Conservation (phyloP, 768 basidiomycete genomes). For the Suillus plorans region DNA sequence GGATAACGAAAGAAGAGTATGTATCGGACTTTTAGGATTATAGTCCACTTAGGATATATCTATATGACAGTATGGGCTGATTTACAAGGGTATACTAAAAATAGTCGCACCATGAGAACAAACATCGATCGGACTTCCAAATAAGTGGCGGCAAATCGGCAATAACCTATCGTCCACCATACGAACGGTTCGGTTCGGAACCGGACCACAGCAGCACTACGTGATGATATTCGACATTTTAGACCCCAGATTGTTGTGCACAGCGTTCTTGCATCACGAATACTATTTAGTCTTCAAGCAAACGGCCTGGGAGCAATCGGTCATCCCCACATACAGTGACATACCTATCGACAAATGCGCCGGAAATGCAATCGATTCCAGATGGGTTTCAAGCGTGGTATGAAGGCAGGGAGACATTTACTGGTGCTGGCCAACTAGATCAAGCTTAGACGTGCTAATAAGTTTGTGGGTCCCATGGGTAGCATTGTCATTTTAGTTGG, state of each 20-base stretch:
- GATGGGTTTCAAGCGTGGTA: neutral
- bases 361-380: neutral
- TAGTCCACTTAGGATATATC: too few relatives aligned
- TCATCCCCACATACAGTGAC: neutral
- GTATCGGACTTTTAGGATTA: too few relatives aligned
- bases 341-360: neutral
- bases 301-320: neutral
- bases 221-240: neutral
- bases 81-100: too few relatives aligned
- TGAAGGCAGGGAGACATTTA: neutral
- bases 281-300: conserved; percentile 2
- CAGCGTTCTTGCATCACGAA: conserved; percentile 7
- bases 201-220: too few relatives aligned
- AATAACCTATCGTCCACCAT: too few relatives aligned
- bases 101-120: too few relatives aligned
- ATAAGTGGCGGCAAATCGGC: too few relatives aligned
- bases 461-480: neutral
- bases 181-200: too few relatives aligned
- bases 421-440: neutral
- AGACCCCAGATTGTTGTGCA: conserved; percentile 5
- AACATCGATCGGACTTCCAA: too few relatives aligned
- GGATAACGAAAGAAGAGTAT: too few relatives aligned
- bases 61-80: too few relatives aligned
- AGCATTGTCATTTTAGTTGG: neutral
- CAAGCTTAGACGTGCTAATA: neutral